phyloP scores from a whole-genome alignment of 192 early-diverging fungal species.

The Mortierella hygrophila region DNA sequence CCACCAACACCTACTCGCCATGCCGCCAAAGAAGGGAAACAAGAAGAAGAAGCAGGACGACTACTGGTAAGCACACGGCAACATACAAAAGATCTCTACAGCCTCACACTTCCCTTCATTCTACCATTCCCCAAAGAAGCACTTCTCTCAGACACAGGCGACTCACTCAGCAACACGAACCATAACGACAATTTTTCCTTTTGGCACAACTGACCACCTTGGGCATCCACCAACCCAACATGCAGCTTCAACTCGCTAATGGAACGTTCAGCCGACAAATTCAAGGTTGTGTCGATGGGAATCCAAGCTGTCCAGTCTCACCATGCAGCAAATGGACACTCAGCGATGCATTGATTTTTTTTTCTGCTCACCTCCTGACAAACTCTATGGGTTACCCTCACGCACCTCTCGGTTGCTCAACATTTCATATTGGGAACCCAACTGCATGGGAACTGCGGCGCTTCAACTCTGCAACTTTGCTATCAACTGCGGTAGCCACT shows the following conservation, averaged over 20 bases:
- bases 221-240: neutral
- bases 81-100: neutral
- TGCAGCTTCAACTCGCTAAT: neutral
- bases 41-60: slow-evolving; percentile 68
- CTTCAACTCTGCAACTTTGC: neutral
- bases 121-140: no score
- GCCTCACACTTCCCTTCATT: neutral
- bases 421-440: neutral
- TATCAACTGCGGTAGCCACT: neutral
- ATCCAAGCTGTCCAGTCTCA: neutral
- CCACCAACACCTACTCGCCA: slow-evolving; percentile 15
- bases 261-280: neutral
- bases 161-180: neutral
- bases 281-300: neutral
- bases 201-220: neutral
- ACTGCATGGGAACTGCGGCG: neutral
- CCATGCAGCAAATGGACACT: neutral
- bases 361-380: neutral
- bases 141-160: neutral
- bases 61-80: slow-evolving; percentile 59
- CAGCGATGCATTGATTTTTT: neutral
- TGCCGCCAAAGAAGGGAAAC: slow-evolving; percentile 69
- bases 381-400: neutral
- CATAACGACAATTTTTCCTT: neutral
- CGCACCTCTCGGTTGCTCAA: neutral